A percentile compares a stretch with the other conserved stretches of the same genome.
These are phyloP conservation scores for Pythium diclinum DNA, from an alignment of 352 stramenopile genomes.

Conservation along the genomic window DNA sequence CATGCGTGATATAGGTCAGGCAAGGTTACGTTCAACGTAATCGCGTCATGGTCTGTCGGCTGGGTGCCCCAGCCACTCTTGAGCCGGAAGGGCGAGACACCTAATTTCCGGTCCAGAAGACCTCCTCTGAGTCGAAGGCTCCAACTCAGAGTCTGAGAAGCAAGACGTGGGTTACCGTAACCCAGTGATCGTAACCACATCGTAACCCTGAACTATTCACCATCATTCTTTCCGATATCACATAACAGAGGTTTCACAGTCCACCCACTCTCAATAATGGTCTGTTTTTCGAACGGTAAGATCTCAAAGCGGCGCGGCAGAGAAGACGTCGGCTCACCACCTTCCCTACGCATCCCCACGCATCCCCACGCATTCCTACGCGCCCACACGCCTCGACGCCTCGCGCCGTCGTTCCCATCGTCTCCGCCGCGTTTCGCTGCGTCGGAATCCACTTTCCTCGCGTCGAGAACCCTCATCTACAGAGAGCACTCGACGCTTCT, in stretches of 20 bases:
- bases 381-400: neutral
- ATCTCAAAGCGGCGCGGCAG: constrained; percentile 23
- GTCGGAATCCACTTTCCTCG: neutral
- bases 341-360: neutral
- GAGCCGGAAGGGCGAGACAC: no score
- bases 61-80: no score
- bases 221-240: neutral
- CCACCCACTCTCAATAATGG: neutral
- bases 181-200: neutral
- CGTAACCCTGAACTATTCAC: neutral
- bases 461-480: neutral
- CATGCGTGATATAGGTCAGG: no score
- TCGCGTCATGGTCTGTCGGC: no score
- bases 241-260: neutral
- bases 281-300: constrained; percentile 9
- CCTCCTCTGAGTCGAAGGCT: no score
- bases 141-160: no score
- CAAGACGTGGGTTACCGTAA: no score
- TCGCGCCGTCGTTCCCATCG: neutral
- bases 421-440: neutral
- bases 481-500: neutral
- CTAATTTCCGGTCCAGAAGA: no score
- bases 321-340: neutral
- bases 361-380: neutral
- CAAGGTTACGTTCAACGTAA: no score